phyloP scores from a whole-genome alignment of 1,284 basidiomycete genomes.

The Ganoderma resinaceum region DNA sequence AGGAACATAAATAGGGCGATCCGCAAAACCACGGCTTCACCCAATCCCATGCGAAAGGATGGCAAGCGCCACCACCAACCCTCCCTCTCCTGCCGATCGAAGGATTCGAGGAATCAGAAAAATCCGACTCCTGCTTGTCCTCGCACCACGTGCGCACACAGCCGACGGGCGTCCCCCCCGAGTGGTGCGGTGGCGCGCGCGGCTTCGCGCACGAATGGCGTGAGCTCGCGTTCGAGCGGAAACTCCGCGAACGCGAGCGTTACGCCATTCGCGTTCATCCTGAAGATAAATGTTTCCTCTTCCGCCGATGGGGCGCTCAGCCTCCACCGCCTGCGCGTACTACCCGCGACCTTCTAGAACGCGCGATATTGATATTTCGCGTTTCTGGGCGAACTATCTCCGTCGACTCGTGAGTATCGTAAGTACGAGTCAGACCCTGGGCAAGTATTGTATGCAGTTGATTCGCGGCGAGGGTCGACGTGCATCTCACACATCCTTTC shows the following conservation, averaged over 20 bases:
- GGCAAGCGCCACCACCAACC: neutral
- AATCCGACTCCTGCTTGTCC: neutral
- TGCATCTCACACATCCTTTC: too few relatives aligned
- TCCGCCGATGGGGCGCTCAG: neutral
- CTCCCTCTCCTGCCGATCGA: neutral
- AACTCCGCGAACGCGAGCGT: slow-evolving; percentile 2
- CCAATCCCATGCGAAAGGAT: neutral
- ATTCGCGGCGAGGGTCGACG: neutral
- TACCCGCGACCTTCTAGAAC: neutral
- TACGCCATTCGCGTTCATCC: too few relatives aligned
- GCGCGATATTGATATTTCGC: neutral
- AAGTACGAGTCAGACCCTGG: neutral
- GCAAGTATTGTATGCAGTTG: neutral
- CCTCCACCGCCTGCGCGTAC: neutral
- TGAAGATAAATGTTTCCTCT: neutral
- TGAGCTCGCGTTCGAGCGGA: slow-evolving; percentile 1
- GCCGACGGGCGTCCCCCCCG: neutral
- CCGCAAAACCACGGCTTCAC: neutral
- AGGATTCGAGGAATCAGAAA: too few relatives aligned
- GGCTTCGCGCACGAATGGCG: neutral
- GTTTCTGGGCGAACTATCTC: neutral
- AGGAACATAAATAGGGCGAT: neutral
- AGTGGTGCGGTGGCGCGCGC: neutral
- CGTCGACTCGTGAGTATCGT: neutral
- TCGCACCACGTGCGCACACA: neutral